These are phyloP conservation scores for Metarhizium album DNA, from an alignment of 2,329 filamentous ascomycete species.

Conservation along the genomic window DNA sequence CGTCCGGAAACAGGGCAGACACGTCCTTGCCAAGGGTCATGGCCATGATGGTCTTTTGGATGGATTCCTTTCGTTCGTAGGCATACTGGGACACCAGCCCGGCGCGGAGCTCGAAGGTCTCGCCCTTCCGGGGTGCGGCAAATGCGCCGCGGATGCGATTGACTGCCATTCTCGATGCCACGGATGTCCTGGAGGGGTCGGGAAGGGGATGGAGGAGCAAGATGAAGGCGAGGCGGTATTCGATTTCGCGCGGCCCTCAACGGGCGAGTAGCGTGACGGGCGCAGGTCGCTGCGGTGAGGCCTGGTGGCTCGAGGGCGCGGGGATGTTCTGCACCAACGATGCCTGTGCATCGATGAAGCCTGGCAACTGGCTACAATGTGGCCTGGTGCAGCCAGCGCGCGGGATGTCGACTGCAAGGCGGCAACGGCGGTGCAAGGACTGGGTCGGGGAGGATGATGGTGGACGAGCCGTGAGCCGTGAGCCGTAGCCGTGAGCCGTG, in stretches of 20 bases:
- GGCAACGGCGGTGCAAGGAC: neutral
- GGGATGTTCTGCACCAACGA: neutral
- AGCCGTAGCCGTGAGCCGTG: neutral
- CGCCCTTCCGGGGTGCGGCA: conserved; percentile 85
- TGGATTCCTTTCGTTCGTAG: conserved; percentile 96
- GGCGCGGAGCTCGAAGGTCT: conserved; percentile 93
- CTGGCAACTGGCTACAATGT: neutral
- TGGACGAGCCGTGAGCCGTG: neutral
- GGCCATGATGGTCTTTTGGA: conserved; percentile 99
- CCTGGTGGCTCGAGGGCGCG: neutral
- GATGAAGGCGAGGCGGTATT: conserved; percentile 1
- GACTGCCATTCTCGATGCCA: conserved; percentile 64
- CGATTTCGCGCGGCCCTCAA: too few species aligned
- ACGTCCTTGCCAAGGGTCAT: conserved; percentile 99
- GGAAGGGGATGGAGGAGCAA: conserved; percentile 15
- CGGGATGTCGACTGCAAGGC: neutral
- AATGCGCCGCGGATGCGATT: conserved; percentile 94
- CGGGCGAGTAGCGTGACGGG: too few species aligned
- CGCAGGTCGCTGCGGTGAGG: neutral
- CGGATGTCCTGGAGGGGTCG: neutral
- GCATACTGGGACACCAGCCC: conserved; percentile 98
- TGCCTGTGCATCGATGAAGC: neutral
- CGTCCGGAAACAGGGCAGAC: conserved; percentile 91
- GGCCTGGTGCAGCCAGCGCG: conserved; percentile 1
- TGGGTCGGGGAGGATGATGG: neutral